These are phyloP conservation scores for Apiospora pterosperma DNA, from an alignment of 2,329 filamentous ascomycete genomes.

Conservation along the genomic window DNA sequence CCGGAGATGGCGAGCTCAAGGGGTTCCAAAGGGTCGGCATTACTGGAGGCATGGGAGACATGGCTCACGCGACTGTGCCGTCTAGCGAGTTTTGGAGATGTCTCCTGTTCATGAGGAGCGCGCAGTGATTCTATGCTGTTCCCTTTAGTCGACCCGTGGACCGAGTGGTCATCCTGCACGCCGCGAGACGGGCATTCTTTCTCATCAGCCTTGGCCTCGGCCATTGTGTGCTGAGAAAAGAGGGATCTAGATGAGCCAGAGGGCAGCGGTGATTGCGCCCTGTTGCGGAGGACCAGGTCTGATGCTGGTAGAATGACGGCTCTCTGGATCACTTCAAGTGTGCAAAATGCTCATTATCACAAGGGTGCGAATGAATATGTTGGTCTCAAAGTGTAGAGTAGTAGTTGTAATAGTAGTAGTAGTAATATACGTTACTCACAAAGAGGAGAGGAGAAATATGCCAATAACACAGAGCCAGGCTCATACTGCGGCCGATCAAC, in stretches of 20 bases:
- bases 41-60: conserved; percentile 20
- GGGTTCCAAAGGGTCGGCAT: conserved; percentile 20
- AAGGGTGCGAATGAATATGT: neutral
- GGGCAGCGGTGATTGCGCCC: neutral
- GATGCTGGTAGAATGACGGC: neutral
- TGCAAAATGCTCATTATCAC: neutral
- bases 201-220: neutral
- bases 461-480: neutral
- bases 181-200: neutral
- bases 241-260: neutral
- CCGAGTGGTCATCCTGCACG: neutral
- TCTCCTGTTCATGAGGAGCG: neutral
- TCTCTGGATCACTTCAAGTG: neutral
- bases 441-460: neutral
- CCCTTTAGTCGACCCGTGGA: neutral
- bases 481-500: neutral
- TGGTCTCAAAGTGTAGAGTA: too few relatives aligned
- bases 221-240: neutral
- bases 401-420: neutral
- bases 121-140: neutral
- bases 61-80: neutral
- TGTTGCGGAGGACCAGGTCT: neutral
- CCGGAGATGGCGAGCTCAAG: conserved; percentile 22
- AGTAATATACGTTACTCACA: neutral
- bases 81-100: neutral